Evolutionary conservation across 371 early-diverging fungal genomes (phyloP).

Genomic region (Mortierella sp.): DNA sequence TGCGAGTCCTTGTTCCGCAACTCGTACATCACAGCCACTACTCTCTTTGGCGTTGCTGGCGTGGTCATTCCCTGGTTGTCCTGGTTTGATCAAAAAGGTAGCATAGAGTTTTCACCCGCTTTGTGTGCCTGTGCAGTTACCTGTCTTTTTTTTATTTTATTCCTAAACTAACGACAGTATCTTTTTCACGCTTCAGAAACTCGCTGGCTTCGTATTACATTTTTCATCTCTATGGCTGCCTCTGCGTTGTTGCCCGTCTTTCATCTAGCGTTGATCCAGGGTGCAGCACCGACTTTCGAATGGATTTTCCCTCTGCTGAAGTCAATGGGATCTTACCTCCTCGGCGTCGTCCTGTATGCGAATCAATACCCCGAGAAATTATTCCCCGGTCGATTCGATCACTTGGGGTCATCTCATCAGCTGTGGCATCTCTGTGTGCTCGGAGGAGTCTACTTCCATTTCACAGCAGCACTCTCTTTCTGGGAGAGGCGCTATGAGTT

Average conservation of each 20-base stretch:
- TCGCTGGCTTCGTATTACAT: slow-evolving; percentile 65
- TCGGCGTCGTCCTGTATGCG: slow-evolving; percentile 75
- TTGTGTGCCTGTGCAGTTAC: not conserved
- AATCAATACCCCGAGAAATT: slow-evolving; percentile 80
- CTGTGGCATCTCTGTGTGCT: slow-evolving; percentile 83
- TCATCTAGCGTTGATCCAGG: slow-evolving; percentile 63
- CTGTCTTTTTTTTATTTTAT: not conserved
- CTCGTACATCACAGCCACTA: slow-evolving; percentile 66
- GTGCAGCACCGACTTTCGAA: slow-evolving; percentile 50
- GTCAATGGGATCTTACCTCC: slow-evolving; percentile 63
- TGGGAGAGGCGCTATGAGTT: slow-evolving; percentile 62
- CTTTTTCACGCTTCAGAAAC: slow-evolving; percentile 30
- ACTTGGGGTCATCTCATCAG: slow-evolving; percentile 79
- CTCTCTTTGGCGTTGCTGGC: slow-evolving; percentile 67
- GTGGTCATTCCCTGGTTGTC: slow-evolving; percentile 64
- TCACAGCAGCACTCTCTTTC: slow-evolving; percentile 66
- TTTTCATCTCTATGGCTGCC: slow-evolving; percentile 72
- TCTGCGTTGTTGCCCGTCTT: slow-evolving; percentile 69
- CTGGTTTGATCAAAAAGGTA: slow-evolving; percentile 56
- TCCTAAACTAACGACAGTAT: too few relatives aligned
- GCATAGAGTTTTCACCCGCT: not conserved
- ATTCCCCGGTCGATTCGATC: slow-evolving; percentile 82
- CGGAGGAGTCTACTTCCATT: slow-evolving; percentile 76
- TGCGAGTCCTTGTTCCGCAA: slow-evolving; percentile 59
- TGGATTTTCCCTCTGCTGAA: slow-evolving; percentile 65